Percentiles rank a stretch among this genome's conserved stretches.
Conservation (phyloP, 768 basidiomycete genomes). For the Tricholoma furcatifolium region DNA sequence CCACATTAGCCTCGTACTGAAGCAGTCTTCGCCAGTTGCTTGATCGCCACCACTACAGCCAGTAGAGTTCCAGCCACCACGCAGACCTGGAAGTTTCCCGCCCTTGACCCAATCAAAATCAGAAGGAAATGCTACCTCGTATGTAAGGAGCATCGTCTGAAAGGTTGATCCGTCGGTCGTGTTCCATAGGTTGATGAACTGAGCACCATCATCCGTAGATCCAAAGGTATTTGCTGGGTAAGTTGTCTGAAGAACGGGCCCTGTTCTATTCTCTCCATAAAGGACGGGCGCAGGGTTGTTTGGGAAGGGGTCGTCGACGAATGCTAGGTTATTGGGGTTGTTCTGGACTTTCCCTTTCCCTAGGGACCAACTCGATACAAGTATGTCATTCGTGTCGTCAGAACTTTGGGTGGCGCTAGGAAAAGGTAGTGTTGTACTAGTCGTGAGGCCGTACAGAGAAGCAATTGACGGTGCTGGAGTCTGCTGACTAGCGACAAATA, state of each 20-base stretch:
- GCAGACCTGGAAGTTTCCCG: slow-evolving; percentile 74
- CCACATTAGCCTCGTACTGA: slow-evolving; percentile 79
- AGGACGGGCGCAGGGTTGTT: slow-evolving; percentile 34
- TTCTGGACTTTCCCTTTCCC: slow-evolving; percentile 62
- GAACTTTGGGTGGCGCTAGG: slow-evolving; percentile 59
- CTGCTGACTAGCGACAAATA: slow-evolving; percentile 26
- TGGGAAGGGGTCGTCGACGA: slow-evolving; percentile 70
- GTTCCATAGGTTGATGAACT: slow-evolving; percentile 72
- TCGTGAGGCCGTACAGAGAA: slow-evolving; percentile 50
- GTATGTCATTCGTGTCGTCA: slow-evolving; percentile 45
- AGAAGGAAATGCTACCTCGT: slow-evolving; percentile 71
- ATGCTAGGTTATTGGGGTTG: slow-evolving; percentile 51
- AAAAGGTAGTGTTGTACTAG: slow-evolving; percentile 63
- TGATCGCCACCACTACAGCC: slow-evolving; percentile 72
- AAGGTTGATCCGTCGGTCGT: slow-evolving; percentile 53
- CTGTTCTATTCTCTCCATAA: slow-evolving; percentile 25
- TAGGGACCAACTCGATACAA: slow-evolving; percentile 60
- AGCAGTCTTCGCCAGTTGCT: slow-evolving; percentile 66
- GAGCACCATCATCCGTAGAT: slow-evolving; percentile 59
- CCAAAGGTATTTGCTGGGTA: slow-evolving; percentile 64
- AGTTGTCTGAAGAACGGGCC: slow-evolving; percentile 57
- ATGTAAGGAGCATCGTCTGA: slow-evolving; percentile 67
- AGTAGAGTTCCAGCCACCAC: slow-evolving; percentile 61
- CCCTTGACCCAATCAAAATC: slow-evolving; percentile 72
- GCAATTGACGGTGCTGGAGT: slow-evolving; percentile 40